Percentiles rank a stretch among this genome's conserved stretches.
Conservation (phyloP, 441 rosid species). For the Theobroma grandiflorum region DNA sequence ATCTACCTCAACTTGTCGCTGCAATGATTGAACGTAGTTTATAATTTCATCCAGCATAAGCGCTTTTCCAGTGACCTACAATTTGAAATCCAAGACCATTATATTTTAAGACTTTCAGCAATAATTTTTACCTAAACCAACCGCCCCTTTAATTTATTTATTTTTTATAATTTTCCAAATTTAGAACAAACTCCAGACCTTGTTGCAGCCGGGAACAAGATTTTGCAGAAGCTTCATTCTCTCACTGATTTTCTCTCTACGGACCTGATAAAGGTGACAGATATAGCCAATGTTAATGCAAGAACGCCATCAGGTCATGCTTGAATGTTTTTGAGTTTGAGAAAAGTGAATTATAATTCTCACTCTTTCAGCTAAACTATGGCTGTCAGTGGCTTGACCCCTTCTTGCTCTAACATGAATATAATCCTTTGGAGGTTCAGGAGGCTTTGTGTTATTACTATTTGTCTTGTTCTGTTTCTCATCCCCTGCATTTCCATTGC, state of each 20-base stretch:
- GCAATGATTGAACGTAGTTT: slow-evolving; percentile 81
- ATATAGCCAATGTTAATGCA: slow-evolving; percentile 10
- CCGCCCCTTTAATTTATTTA: not conserved
- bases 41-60: slow-evolving; percentile 79
- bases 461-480: slow-evolving; percentile 35
- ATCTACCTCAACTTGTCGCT: slow-evolving; percentile 74
- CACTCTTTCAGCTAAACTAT: slow-evolving; percentile 79
- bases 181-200: slow-evolving; percentile 41
- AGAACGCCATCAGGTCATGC: not conserved
- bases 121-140: slow-evolving; percentile 18
- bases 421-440: slow-evolving; percentile 69
- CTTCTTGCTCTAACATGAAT: slow-evolving; percentile 80
- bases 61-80: slow-evolving; percentile 77
- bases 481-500: slow-evolving; percentile 21
- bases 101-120: not conserved
- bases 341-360: slow-evolving; percentile 20
- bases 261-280: slow-evolving; percentile 45
- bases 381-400: slow-evolving; percentile 82
- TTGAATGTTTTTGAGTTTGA: not conserved
- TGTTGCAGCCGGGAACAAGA: slow-evolving; percentile 79
- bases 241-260: slow-evolving; percentile 76
- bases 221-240: slow-evolving; percentile 80
- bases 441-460: slow-evolving; percentile 34
- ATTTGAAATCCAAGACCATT: slow-evolving; percentile 8
- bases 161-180: slow-evolving; percentile 4